Evolutionary conservation across 371 early-diverging fungal species (phyloP).

Genomic region (Scutellospora calospora): DNA sequence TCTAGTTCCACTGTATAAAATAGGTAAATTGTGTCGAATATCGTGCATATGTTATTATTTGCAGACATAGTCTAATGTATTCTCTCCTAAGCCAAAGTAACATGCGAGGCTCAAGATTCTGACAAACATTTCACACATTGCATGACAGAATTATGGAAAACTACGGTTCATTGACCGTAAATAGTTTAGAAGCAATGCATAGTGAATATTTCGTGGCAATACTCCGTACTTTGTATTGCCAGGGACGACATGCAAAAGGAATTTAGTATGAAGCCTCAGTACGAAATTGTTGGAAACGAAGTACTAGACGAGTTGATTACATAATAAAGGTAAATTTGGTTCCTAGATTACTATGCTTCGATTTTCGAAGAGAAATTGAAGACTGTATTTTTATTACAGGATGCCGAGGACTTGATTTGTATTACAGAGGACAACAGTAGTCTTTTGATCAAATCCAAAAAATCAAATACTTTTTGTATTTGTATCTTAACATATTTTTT

Average conservation of each 20-base stretch:
- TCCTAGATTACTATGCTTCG: neutral
- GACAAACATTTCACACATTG: slow-evolving; percentile 20
- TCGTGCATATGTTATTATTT: neutral
- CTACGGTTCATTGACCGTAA: neutral
- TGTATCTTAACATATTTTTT: no score
- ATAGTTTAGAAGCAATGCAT: neutral
- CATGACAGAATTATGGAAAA: slow-evolving; percentile 21
- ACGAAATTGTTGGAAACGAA: slow-evolving; percentile 18
- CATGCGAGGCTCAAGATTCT: slow-evolving; percentile 12
- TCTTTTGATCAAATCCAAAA: no score
- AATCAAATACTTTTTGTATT: neutral
- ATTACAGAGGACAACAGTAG: slow-evolving; percentile 25
- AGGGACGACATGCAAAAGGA: slow-evolving; percentile 1
- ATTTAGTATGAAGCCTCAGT: slow-evolving; percentile 1
- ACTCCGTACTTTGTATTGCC: slow-evolving; percentile 1
- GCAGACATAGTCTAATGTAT: neutral
- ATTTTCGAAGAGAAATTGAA: no score
- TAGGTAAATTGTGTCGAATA: neutral
- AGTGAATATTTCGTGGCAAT: slow-evolving; percentile 14
- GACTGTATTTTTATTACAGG: slow-evolving; percentile 1
- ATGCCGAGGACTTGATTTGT: slow-evolving; percentile 35
- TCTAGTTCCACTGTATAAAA: neutral
- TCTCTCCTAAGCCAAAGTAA: neutral
- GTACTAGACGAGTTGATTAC: slow-evolving; percentile 1
- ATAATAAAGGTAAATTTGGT: neutral